Percentiles rank a stretch among this genome's conserved stretches.
phyloP scores from a whole-genome alignment of 306 rosid species.

The Medicago truncatula region DNA sequence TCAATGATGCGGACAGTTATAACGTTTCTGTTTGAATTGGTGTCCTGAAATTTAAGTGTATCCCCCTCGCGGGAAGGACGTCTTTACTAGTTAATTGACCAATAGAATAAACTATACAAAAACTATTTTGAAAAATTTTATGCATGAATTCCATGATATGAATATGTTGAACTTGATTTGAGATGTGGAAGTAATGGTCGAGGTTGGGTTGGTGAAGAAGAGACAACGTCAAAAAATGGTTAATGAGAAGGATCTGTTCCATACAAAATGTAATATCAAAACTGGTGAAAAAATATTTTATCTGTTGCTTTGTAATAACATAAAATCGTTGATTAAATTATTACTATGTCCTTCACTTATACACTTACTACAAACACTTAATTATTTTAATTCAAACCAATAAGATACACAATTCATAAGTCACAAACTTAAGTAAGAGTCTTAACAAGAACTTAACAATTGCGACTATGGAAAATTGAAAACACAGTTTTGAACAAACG shows the following conservation, averaged over 20 bases:
- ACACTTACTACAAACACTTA: slow-evolving; percentile 11
- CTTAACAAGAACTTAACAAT: not conserved
- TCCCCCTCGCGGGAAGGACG: too few species aligned
- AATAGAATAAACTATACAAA: too few species aligned
- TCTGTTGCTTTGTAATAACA: not conserved
- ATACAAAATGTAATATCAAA: slow-evolving; percentile 19
- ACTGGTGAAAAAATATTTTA: not conserved
- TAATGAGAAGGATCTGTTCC: not conserved
- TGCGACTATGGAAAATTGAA: not conserved
- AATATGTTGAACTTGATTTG: too few species aligned
- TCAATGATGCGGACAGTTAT: too few species aligned
- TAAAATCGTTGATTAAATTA: not conserved
- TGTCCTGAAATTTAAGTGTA: too few species aligned
- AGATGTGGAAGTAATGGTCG: too few species aligned
- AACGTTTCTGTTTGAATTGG: too few species aligned
- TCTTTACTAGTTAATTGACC: too few species aligned
- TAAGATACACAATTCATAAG: not conserved
- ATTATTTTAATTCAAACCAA: slow-evolving; percentile 5
- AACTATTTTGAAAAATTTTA: too few species aligned
- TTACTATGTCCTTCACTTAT: not conserved
- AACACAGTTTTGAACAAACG: not conserved
- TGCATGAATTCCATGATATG: too few species aligned
- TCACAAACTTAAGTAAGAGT: not conserved
- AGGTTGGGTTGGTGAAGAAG: too few species aligned
- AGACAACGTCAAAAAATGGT: too few species aligned